These are phyloP conservation scores for Phytophthora constricta DNA, from an alignment of 352 stramenopile genomes.

Conservation along the genomic window DNA sequence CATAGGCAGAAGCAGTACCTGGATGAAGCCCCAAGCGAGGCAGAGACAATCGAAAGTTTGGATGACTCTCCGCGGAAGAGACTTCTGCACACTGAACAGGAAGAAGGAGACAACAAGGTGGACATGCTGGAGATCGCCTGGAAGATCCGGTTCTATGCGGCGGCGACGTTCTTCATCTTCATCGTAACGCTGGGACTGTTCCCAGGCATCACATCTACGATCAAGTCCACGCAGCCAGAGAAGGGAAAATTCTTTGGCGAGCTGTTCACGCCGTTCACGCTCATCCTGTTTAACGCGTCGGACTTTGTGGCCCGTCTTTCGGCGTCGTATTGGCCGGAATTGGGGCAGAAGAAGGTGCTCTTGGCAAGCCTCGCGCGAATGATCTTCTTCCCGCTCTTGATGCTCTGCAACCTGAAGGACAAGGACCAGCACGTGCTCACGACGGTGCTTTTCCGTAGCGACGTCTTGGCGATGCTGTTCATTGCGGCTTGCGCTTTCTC, in stretches of 20 bases:
- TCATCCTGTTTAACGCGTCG: conserved; percentile 81
- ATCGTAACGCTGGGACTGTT: conserved; percentile 81
- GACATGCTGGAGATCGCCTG: conserved; percentile 60
- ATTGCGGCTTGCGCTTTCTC: conserved; percentile 66
- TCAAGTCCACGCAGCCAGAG: conserved; percentile 59
- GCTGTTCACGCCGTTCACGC: conserved; percentile 77
- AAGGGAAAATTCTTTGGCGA: conserved; percentile 60
- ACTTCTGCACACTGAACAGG: conserved; percentile 26
- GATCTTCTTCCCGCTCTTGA: conserved; percentile 69
- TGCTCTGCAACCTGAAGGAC: conserved; percentile 83
- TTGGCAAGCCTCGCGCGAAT: conserved; percentile 47
- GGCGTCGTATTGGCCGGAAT: conserved; percentile 43
- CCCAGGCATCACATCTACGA: conserved; percentile 74
- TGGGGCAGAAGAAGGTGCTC: conserved; percentile 49
- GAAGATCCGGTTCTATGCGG: conserved; percentile 68
- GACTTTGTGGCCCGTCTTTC: conserved; percentile 74
- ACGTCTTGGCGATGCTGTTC: conserved; percentile 66
- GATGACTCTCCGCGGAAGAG: conserved; percentile 35
- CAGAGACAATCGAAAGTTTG: conserved; percentile 50
- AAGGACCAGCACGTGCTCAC: conserved; percentile 70
- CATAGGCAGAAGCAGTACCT: conserved; percentile 40
- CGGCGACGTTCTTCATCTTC: conserved; percentile 77
- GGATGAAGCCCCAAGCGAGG: conserved; percentile 30
- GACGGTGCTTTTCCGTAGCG: conserved; percentile 75
- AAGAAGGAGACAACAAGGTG: conserved; percentile 29